Evolutionary conservation across 306 rosid species (phyloP).

Genomic region (Fragaria ananassa): DNA sequence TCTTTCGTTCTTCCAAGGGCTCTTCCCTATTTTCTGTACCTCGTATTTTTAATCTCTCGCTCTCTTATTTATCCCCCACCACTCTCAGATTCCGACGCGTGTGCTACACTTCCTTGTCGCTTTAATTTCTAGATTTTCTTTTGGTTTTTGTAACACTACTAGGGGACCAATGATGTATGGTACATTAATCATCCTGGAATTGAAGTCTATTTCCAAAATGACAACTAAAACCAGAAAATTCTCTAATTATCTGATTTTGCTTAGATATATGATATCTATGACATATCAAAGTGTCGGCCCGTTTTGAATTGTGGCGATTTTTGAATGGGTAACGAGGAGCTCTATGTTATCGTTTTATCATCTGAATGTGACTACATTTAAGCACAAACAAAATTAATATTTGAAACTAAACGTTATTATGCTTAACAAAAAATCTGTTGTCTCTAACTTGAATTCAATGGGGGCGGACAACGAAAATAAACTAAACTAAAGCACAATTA

Average conservation of each 20-base stretch:
- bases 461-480: too few relatives aligned
- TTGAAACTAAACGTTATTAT: too few relatives aligned
- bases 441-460: too few relatives aligned
- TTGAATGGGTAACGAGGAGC: accelerated
- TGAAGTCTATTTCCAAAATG: background rate
- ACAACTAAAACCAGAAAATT: background rate
- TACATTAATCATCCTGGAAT: background rate
- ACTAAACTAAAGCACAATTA: too few relatives aligned
- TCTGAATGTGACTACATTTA: too few relatives aligned
- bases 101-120: background rate
- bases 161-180: background rate
- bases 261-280: too few relatives aligned
- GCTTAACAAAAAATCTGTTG: too few relatives aligned
- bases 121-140: background rate
- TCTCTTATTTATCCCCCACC: conserved; percentile 21
- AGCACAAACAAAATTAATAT: too few relatives aligned
- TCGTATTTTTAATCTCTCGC: conserved; percentile 59
- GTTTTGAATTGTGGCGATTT: too few relatives aligned
- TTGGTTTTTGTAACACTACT: background rate
- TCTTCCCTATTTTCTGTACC: conserved; percentile 48
- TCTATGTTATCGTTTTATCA: accelerated
- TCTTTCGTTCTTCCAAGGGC: conserved; percentile 51
- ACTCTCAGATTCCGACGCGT: conserved; percentile 34
- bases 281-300: too few relatives aligned
- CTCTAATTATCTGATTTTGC: background rate